phyloP scores from a whole-genome alignment of 192 early-diverging fungal species.

The Coemansia sp. region DNA sequence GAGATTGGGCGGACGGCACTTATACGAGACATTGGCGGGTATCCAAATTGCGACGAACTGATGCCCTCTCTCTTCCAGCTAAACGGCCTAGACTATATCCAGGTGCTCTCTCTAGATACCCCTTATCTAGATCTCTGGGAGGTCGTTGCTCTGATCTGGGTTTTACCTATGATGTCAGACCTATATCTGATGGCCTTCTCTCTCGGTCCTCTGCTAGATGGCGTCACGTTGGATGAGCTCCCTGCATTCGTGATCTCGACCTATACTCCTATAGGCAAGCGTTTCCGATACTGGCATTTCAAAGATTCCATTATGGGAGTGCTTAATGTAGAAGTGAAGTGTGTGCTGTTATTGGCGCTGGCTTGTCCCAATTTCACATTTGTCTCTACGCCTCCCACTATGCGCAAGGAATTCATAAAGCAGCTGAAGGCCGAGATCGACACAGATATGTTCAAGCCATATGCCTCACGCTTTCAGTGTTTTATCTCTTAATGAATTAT shows the following conservation, averaged over 20 bases:
- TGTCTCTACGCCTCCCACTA: background rate
- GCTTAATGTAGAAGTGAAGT: background rate
- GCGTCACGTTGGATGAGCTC: background rate
- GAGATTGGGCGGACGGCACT: background rate
- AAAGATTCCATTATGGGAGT: background rate
- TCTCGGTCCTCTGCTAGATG: background rate
- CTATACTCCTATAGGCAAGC: background rate
- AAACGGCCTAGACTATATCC: background rate
- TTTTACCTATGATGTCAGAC: background rate
- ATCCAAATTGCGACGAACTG: background rate
- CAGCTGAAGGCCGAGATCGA: background rate
- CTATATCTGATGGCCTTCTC: background rate
- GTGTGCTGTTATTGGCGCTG: background rate
- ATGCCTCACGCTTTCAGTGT: background rate
- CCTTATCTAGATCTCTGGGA: background rate
- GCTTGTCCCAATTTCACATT: background rate
- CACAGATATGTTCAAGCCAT: background rate
- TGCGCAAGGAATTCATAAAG: too few relatives aligned
- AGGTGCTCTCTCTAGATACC: background rate
- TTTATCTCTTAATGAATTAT: conserved; percentile 4
- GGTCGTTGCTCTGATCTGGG: background rate
- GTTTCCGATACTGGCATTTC: background rate
- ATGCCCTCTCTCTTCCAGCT: background rate
- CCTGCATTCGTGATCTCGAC: background rate
- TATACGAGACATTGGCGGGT: background rate